Evolutionary conservation across 805 yeast species (phyloP).

Genomic region (Yarrowia phangngaensis): DNA sequence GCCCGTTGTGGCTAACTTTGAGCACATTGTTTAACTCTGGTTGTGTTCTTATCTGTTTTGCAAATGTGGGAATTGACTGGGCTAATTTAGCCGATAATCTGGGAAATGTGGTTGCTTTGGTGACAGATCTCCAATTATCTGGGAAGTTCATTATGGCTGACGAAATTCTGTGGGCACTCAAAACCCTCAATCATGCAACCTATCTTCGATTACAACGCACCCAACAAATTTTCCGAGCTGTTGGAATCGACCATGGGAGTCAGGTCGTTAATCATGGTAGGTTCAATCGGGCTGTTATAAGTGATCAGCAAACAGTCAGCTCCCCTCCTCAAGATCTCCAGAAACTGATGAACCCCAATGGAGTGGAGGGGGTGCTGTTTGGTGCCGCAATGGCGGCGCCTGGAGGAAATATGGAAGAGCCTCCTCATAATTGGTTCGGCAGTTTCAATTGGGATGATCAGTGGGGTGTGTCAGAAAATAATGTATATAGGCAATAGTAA

Average conservation of each 20-base stretch:
- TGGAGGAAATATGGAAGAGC: constrained; percentile 5
- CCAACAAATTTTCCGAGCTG: constrained; percentile 39
- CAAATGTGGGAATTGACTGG: constrained; percentile 43
- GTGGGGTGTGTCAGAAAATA: too few relatives aligned
- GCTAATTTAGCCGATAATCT: constrained; percentile 28
- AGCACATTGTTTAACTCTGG: constrained; percentile 39
- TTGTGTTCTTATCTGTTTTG: constrained; percentile 44
- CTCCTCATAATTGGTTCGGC: constrained; percentile 24
- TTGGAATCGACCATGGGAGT: constrained; percentile 55
- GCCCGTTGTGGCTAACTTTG: constrained; percentile 55
- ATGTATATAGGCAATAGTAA: too few relatives aligned
- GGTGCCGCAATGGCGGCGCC: constrained; percentile 5
- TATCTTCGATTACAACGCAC: constrained; percentile 47
- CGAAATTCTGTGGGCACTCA: constrained; percentile 61
- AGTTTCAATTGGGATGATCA: constrained; percentile 22
- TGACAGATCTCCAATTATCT: constrained; percentile 30
- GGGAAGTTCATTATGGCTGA: constrained; percentile 46
- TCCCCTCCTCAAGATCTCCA: constrained; percentile 24
- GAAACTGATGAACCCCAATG: constrained; percentile 22
- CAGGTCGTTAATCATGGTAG: constrained; percentile 45
- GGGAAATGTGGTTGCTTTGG: constrained; percentile 28
- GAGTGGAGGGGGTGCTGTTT: constrained; percentile 7
- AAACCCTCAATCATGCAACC: constrained; percentile 52
- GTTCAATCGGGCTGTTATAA: constrained; percentile 19
- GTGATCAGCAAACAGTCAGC: constrained; percentile 9